Evolutionary conservation across 2,329 filamentous ascomycete species (phyloP).

Genomic region (Fusarium neocosmosporiellum): DNA sequence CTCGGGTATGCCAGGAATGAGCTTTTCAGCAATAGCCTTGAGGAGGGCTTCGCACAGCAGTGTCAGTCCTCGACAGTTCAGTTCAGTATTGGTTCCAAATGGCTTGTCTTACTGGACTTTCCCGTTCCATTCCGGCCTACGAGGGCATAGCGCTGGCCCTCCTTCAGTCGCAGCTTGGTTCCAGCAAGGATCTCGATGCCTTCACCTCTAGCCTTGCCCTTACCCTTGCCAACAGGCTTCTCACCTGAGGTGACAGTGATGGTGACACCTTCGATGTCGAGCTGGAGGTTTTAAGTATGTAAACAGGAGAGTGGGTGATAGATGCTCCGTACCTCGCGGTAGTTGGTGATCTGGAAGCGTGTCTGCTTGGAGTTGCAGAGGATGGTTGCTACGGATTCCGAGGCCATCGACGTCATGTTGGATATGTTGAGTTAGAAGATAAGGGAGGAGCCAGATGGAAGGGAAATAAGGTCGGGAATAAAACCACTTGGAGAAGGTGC

Average conservation of each 20-base stretch:
- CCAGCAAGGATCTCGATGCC: conserved; percentile 76
- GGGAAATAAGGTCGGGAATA: not conserved
- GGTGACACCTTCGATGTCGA: conserved; percentile 78
- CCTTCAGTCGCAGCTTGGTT: conserved; percentile 77
- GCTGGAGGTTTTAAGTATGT: conserved; percentile 50
- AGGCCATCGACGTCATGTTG: conserved; percentile 60
- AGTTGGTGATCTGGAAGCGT: conserved; percentile 68
- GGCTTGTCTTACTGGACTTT: conserved; percentile 74
- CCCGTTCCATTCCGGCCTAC: conserved; percentile 85
- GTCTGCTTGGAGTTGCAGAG: conserved; percentile 75
- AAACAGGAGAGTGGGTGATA: not conserved
- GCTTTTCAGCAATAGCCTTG: conserved; percentile 79
- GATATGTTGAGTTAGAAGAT: not conserved
- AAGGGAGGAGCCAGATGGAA: not conserved
- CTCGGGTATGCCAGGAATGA: conserved; percentile 80
- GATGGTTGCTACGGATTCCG: conserved; percentile 64
- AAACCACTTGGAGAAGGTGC: not conserved
- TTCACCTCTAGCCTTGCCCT: conserved; percentile 56
- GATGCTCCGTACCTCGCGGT: conserved; percentile 61
- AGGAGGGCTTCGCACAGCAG: conserved; percentile 68
- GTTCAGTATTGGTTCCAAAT: not conserved
- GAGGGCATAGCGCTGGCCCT: conserved; percentile 79
- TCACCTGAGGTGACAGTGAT: conserved; percentile 69
- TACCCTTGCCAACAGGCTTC: conserved; percentile 61
- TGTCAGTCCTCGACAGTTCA: not conserved